Conservation (phyloP, 176 grass and related monocot genomes). For the Eragrostis curvula region DNA sequence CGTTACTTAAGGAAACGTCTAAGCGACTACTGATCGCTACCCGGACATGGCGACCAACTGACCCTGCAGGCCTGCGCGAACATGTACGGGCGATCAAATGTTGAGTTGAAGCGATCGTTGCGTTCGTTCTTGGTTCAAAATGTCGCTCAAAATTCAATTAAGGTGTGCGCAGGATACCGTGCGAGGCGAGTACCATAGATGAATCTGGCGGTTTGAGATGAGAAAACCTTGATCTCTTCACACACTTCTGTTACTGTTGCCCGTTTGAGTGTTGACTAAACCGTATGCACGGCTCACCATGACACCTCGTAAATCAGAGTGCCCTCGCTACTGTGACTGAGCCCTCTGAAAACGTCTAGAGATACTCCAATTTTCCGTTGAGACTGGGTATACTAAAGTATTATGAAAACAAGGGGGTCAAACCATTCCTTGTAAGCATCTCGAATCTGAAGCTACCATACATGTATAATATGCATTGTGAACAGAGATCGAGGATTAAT, state of each 20-base stretch:
- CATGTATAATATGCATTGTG: not conserved
- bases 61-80: too few species aligned
- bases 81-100: too few species aligned
- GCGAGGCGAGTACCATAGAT: too few species aligned
- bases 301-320: not conserved
- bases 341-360: not conserved
- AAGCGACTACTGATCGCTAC: too few species aligned
- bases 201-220: not conserved
- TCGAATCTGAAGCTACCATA: not conserved
- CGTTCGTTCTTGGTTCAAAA: too few species aligned
- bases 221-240: not conserved
- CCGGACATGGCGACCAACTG: too few species aligned
- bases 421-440: not conserved
- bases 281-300: not conserved
- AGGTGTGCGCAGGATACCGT: too few species aligned
- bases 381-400: not conserved
- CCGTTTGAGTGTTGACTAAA: not conserved
- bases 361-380: not conserved
- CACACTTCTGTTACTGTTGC: not conserved
- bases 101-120: too few species aligned
- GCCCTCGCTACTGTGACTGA: not conserved
- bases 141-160: too few species aligned
- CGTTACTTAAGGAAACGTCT: too few species aligned
- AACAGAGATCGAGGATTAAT: not conserved
- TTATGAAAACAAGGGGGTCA: not conserved